phyloP scores from a whole-genome alignment of 257 asterid species.

The Orobanche coerulescens region DNA sequence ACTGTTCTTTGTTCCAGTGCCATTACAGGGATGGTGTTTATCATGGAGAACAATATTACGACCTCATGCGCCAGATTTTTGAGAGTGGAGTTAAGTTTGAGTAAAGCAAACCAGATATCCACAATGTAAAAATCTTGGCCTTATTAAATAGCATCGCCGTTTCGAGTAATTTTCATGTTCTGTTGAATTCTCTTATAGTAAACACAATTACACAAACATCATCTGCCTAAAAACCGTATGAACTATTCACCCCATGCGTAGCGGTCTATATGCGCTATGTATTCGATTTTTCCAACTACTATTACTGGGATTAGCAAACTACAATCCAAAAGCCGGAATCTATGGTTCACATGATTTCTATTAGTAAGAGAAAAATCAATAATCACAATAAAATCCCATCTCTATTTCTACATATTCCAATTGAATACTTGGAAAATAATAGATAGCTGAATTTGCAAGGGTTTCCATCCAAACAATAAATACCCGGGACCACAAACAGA shows the following conservation, averaged over 20 bases:
- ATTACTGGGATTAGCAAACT: background rate
- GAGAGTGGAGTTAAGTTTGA: slow-evolving; percentile 29
- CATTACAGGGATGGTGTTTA: slow-evolving; percentile 10
- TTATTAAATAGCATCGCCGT: background rate
- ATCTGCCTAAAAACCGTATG: slow-evolving; percentile 1
- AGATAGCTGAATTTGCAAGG: background rate
- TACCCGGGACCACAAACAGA: background rate
- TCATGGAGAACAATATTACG: slow-evolving; percentile 27
- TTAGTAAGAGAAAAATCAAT: background rate
- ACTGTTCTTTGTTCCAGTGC: slow-evolving; percentile 18
- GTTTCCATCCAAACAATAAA: background rate
- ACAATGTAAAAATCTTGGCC: background rate
- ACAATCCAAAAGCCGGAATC: background rate
- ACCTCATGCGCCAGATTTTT: slow-evolving; percentile 34
- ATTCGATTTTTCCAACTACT: too few relatives aligned
- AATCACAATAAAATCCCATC: background rate
- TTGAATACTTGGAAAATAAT: background rate
- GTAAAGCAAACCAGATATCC: slow-evolving; percentile 3
- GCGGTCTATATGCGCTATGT: too few relatives aligned
- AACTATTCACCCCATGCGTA: background rate
- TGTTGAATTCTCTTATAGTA: background rate
- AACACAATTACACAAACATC: too few relatives aligned
- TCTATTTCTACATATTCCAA: slow-evolving; percentile 1
- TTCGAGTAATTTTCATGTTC: slow-evolving; percentile 5
- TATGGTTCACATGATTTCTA: background rate